phyloP scores from a whole-genome alignment of 768 basidiomycete genomes.

The Macrolepiota dolichaula region DNA sequence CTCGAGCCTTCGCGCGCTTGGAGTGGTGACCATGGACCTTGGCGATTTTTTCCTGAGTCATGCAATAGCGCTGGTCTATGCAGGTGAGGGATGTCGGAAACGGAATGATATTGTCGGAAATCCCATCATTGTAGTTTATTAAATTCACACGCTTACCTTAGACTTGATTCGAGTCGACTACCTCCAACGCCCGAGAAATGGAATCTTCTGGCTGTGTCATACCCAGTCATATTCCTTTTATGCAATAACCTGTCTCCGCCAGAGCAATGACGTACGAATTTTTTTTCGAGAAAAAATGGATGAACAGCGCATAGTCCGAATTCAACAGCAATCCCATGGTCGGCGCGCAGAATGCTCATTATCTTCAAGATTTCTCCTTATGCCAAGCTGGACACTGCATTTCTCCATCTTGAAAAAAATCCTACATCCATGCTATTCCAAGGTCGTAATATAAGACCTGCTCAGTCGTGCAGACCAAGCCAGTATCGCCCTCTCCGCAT shows the following conservation, averaged over 20 bases:
- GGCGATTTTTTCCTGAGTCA: slow-evolving; percentile 45
- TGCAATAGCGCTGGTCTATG: slow-evolving; percentile 16
- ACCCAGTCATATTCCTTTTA: not conserved
- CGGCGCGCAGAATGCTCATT: not conserved
- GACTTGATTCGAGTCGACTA: not conserved
- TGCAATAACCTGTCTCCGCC: not conserved
- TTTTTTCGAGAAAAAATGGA: not conserved
- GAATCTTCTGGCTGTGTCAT: not conserved
- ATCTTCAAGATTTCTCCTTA: not conserved
- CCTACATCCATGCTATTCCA: not conserved
- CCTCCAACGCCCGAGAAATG: not conserved
- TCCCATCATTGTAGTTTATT: not conserved
- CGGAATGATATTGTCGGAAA: not conserved
- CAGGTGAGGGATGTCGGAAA: not conserved
- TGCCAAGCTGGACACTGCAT: not conserved
- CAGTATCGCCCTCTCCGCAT: not conserved
- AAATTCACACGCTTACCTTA: not conserved
- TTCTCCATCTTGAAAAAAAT: not conserved
- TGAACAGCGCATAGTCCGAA: not conserved
- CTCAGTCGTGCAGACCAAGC: no score
- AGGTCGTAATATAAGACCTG: no score
- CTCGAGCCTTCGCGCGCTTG: slow-evolving; percentile 54
- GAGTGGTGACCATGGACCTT: slow-evolving; percentile 55
- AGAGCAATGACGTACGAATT: not conserved
- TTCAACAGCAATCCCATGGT: not conserved